These are phyloP conservation scores for Tarenaya hassleriana DNA, from an alignment of 345 rosid species.

Conservation along the genomic window DNA sequence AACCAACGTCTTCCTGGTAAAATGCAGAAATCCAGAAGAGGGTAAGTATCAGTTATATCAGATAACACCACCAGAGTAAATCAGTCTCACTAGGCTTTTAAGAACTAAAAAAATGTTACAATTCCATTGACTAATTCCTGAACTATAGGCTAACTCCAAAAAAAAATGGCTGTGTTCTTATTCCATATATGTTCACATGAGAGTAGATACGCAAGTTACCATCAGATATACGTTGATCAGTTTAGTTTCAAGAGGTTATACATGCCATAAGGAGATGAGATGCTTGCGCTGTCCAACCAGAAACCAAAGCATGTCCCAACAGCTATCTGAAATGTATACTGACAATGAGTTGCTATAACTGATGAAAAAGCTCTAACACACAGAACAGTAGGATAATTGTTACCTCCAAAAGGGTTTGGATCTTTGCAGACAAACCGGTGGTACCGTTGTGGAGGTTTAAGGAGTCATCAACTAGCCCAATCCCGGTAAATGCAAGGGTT, in stretches of 20 bases:
- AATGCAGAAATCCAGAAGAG: conserved; percentile 13
- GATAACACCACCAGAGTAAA: neutral
- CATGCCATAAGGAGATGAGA: conserved; percentile 95
- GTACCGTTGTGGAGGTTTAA: conserved; percentile 36
- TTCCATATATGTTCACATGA: conserved; percentile 28
- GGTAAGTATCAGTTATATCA: neutral
- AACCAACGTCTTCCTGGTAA: conserved; percentile 76
- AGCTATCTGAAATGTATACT: conserved; percentile 44
- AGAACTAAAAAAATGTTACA: neutral
- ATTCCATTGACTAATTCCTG: neutral
- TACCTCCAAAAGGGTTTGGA: conserved; percentile 67
- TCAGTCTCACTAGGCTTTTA: neutral
- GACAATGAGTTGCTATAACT: conserved; percentile 18
- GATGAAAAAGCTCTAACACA: neutral
- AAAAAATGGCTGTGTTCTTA: neutral
- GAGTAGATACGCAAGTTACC: conserved; percentile 78
- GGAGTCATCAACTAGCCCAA: conserved; percentile 71
- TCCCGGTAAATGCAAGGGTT: conserved; percentile 57
- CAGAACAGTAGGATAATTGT: conserved; percentile 12
- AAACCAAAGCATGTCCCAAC: conserved; percentile 64
- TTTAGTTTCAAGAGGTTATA: conserved; percentile 88
- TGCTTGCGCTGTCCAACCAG: conserved; percentile 62
- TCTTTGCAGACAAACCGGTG: conserved; percentile 47
- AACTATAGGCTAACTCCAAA: neutral
- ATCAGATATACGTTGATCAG: conserved; percentile 59